A percentile compares a stretch with the other conserved stretches of the same genome.
These are phyloP conservation scores for Fusarium denticulatum DNA, from an alignment of 2,329 filamentous ascomycete species.

Conservation along the genomic window DNA sequence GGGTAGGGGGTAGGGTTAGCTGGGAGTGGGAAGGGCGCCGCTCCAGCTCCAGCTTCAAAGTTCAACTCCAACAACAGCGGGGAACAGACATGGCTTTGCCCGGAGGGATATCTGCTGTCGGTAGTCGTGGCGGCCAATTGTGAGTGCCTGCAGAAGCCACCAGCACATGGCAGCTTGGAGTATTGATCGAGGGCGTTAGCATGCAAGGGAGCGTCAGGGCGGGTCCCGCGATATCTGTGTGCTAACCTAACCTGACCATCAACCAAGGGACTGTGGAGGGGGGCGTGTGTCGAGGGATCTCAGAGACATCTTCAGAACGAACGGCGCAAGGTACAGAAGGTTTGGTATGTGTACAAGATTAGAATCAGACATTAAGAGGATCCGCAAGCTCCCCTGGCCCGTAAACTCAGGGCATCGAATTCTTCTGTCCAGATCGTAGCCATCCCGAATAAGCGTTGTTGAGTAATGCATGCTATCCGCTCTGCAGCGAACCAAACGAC, in stretches of 20 bases:
- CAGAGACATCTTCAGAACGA: slow-evolving; percentile 36
- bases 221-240: slow-evolving; percentile 41
- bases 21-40: slow-evolving; percentile 41
- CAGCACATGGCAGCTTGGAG: slow-evolving; percentile 50
- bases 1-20: slow-evolving; percentile 32
- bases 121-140: slow-evolving; percentile 45
- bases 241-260: slow-evolving; percentile 32
- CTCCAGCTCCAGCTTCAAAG: slow-evolving; percentile 5
- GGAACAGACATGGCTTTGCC: slow-evolving; percentile 43
- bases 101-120: neutral
- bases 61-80: slow-evolving; percentile 25
- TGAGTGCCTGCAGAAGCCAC: slow-evolving; percentile 39
- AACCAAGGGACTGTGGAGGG: slow-evolving; percentile 32
- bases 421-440: slow-evolving; percentile 41
- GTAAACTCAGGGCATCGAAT: slow-evolving; percentile 38
- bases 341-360: slow-evolving; percentile 54
- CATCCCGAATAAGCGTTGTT: slow-evolving; percentile 28
- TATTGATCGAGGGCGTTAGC: slow-evolving; percentile 49
- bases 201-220: slow-evolving; percentile 50
- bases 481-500: slow-evolving; percentile 27
- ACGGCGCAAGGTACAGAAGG: slow-evolving; percentile 42
- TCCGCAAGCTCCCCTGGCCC: slow-evolving; percentile 34
- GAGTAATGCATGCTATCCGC: slow-evolving; percentile 31
- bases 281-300: slow-evolving; percentile 36
- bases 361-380: slow-evolving; percentile 49